Evolutionary conservation across 176 grass and related monocot species (phyloP), one percentile per base, ranked within the genome.

Genomic region (Olyra latifolia): DNA sequence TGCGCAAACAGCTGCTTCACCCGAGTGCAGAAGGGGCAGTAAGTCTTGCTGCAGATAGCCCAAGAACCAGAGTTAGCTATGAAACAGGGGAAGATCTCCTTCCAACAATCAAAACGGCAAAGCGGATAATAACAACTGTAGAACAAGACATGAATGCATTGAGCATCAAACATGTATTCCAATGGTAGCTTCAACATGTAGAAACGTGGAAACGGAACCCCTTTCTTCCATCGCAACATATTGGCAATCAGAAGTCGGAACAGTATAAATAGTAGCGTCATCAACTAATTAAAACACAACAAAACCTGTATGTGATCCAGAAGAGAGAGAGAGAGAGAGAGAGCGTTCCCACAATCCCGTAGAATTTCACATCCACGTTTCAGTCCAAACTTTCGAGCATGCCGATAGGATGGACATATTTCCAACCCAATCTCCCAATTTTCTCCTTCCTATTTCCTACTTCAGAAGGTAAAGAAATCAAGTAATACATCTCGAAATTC

Each of bases 1-100:
- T 96, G 82, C 7, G 71, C 44, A 0, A 96, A 73, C 48, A 96
- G 44, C 60, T 96, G 50, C 74, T 88, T 96, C 77, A 92, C 93
- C 15, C 44, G 41, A 41, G 41, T 73, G 20, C 84, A 92, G 74
- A n/a, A 92, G 43, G 84, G 69, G 78, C 93, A 92, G 75, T 67
- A 86, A n/a, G 87, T 53, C 78, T 92, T 90, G 87, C 90, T 96
- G 79, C 59, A 89, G 20, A 68, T 32, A 74, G 16, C 20, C 41
- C 74, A 22, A 82, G 14, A 48, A 43, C 13, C 46, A 66, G 4
- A 52, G 29, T 68, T 69, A 78, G 53, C 2, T 10, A 69, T 14
- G 14, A 45, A 38, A n/a, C 27, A 66, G 10, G 58, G 6, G 9
- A 23, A 60, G 9, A 77, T 39, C 2, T 45, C 46, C 13, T 27